Base-by-base conservation (phyloP, 1,284 basidiomycete genomes). In the Athelia sp. region DNA sequence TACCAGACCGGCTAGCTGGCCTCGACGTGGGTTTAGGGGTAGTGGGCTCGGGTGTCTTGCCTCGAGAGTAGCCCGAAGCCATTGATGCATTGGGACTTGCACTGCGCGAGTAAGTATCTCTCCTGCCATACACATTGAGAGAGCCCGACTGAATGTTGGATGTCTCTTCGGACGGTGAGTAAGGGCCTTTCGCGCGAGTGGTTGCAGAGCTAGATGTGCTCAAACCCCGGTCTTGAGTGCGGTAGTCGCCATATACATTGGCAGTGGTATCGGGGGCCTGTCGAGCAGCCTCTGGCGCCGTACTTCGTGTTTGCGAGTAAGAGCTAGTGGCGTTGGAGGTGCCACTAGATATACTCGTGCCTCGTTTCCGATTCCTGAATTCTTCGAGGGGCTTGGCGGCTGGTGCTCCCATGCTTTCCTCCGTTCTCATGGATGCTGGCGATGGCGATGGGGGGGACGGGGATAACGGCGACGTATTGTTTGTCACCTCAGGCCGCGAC, bases 401-500 rank as follows among this genome's bases (percentile, higher is more conserved):
- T 29, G 26, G 26, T 29, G 26, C 26, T 6, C 6, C 13, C 4
- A 29, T 29, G 26, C 13, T 29, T 13, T 6, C 26, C 26, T 29
- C 26, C 26, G 26, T 29, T 4, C 26, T 4, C 13, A 4, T 29
- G 26, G 26, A 13, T 4, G 26, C 13, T 13, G 26, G 26, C 26
- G 26, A 29, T 13, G 26, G 26, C 4, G 26, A 29, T 13, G 13
- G 4, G 26, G 26, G n/a, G n/a, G n/a, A n/a, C n/a, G n/a, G n/a
- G n/a, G n/a, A n/a, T n/a, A n/a, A 29, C 19, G 36, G 6, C 6
- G 36, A 40, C 15, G 15, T 40, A n/a, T 6, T 40, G 36, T 40
- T 9, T 9, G 36, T 9, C n/a, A 6, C 19, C 15, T 8, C 36
- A 6, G 36, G n/a, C 65, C 45, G 67, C 67, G 10, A 68, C 62